These are phyloP conservation scores for Zygotorulaspora danielsina DNA, from an alignment of 805 yeast species.

Conservation along the genomic window DNA sequence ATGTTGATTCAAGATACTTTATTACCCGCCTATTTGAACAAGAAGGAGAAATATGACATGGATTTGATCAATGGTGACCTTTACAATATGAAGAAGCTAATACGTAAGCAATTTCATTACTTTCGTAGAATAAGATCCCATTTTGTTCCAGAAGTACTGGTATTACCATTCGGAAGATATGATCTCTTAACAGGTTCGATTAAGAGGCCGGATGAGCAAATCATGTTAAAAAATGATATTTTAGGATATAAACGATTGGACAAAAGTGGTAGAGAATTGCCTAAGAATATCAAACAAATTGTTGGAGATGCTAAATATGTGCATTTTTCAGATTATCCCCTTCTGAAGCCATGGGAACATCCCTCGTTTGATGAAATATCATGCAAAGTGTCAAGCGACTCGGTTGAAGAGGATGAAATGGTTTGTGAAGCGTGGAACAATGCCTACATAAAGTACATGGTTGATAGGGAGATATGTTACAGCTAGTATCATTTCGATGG, in stretches of 20 bases:
- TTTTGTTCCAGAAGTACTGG: constrained; percentile 28
- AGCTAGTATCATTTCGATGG: no score
- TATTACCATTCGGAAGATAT: constrained; percentile 33
- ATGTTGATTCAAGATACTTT: constrained; percentile 19
- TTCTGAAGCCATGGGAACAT: constrained; percentile 60
- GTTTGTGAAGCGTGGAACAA: constrained; percentile 30
- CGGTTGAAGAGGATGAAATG: constrained; percentile 12
- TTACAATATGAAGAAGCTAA: constrained; percentile 26
- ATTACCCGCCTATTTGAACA: constrained; percentile 20
- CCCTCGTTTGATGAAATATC: constrained; percentile 18
- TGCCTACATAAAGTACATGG: constrained; percentile 19
- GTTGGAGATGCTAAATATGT: constrained; percentile 41
- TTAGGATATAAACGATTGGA: constrained; percentile 28
- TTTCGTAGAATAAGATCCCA: constrained; percentile 26
- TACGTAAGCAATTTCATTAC: constrained; percentile 28
- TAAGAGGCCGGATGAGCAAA: constrained; percentile 22
- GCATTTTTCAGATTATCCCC: constrained; percentile 64
- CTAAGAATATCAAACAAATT: constrained; percentile 20
- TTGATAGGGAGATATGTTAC: constrained; percentile 20
- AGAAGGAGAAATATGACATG: constrained; percentile 28
- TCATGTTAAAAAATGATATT: constrained; percentile 26
- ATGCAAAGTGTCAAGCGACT: constrained; percentile 19
- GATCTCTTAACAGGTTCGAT: constrained; percentile 32
- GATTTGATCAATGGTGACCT: constrained; percentile 31
- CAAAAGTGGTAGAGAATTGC: constrained; percentile 17